Conservation (phyloP, 352 stramenopile species). For the Phytopythium kandeliae region DNA sequence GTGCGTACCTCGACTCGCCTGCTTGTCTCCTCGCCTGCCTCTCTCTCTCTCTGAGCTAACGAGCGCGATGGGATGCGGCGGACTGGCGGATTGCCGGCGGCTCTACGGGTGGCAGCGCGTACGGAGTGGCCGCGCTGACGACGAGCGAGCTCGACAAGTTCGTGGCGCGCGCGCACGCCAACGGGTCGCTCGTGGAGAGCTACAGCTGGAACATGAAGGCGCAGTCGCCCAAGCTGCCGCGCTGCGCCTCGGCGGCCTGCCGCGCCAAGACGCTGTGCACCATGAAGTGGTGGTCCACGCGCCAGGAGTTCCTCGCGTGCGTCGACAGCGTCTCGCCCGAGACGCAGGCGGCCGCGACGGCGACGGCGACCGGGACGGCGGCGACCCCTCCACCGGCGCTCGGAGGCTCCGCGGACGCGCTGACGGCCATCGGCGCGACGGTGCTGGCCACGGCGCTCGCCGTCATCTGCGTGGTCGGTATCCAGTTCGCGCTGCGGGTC, state of each 20-base stretch:
- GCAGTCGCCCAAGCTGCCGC: conserved; percentile 36
- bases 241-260: conserved; percentile 40
- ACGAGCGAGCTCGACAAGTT: conserved; percentile 34
- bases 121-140: conserved; percentile 50
- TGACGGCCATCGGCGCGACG: conserved; percentile 39
- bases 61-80: too few relatives aligned
- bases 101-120: conserved; percentile 17
- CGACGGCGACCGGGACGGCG: conserved; percentile 4
- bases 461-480: conserved; percentile 24
- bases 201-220: conserved; percentile 88
- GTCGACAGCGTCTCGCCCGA: conserved; percentile 24
- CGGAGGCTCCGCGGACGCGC: conserved; percentile 33
- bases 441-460: conserved; percentile 30
- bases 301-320: conserved; percentile 61
- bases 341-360: not conserved
- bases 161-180: conserved; percentile 36
- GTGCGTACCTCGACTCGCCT: not conserved
- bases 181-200: conserved; percentile 45
- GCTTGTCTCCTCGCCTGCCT: too few relatives aligned
- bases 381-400: too few relatives aligned
- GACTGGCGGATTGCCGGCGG: too few relatives aligned
- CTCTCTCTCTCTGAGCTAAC: not conserved
- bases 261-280: conserved; percentile 67
- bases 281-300: conserved; percentile 82
- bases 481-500: conserved; percentile 27